Conservation (phyloP, 2,329 filamentous ascomycete genomes). For the Pseudogymnoascus sp. region DNA sequence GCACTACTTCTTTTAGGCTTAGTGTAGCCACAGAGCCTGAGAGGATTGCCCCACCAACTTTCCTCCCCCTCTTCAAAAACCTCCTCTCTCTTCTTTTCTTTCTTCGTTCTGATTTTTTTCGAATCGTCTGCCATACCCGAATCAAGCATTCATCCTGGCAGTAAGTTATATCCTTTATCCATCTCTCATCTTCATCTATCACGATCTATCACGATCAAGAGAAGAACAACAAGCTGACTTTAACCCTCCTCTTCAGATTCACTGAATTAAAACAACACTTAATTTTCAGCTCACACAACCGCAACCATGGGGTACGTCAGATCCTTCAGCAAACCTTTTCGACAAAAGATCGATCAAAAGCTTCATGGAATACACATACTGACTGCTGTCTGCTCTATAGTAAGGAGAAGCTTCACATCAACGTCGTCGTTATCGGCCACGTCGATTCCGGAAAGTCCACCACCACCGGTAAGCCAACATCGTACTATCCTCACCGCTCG, state of each 20-base stretch:
- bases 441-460: slow-evolving; percentile 99
- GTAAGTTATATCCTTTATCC: neutral
- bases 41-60: slow-evolving; percentile 9
- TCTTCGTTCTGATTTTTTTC: slow-evolving; percentile 9
- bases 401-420: slow-evolving; percentile 96
- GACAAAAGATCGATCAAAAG: slow-evolving; percentile 15
- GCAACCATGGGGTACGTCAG: slow-evolving; percentile 29
- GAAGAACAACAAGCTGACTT: slow-evolving; percentile 4
- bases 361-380: slow-evolving; percentile 18
- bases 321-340: slow-evolving; percentile 12
- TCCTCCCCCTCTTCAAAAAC: slow-evolving; percentile 8
- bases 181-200: neutral
- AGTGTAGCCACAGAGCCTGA: slow-evolving; percentile 5
- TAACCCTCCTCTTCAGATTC: slow-evolving; percentile 1
- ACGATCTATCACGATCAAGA: neutral
- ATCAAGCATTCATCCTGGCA: slow-evolving; percentile 10
- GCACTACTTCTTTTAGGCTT: neutral
- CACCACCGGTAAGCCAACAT: slow-evolving; percentile 65
- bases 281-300: slow-evolving; percentile 15
- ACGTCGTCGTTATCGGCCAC: slow-evolving; percentile 98
- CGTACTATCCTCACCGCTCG: slow-evolving; percentile 1
- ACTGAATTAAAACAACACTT: slow-evolving; percentile 5
- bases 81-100: slow-evolving; percentile 9
- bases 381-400: slow-evolving; percentile 38
- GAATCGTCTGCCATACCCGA: slow-evolving; percentile 9